Conservation (phyloP, 1,284 basidiomycete species). For the Pascua guehoae region DNA sequence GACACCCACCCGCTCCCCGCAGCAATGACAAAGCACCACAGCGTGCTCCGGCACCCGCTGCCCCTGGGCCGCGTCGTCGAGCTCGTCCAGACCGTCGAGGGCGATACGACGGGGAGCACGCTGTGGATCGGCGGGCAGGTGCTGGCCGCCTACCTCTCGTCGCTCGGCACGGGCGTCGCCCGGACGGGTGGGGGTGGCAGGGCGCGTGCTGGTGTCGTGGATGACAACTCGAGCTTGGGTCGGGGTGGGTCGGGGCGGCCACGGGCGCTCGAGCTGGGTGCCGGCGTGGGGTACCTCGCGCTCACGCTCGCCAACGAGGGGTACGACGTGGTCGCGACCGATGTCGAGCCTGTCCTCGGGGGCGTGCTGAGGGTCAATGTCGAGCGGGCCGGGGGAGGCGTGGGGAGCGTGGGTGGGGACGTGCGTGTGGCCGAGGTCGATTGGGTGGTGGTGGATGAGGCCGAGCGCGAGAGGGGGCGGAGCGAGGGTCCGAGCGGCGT, state of each 20-base stretch:
- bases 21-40: constrained; percentile 61
- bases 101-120: constrained; percentile 69
- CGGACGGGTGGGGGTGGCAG: constrained; percentile 1
- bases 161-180: constrained; percentile 13
- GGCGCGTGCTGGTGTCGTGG: too few relatives aligned
- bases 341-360: constrained; percentile 65
- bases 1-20: constrained; percentile 22
- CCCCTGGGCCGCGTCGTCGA: constrained; percentile 38
- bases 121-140: constrained; percentile 81
- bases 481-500: background rate
- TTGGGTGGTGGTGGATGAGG: constrained; percentile 42
- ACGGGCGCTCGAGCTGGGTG: constrained; percentile 70
- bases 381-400: constrained; percentile 50
- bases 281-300: constrained; percentile 73
- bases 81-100: constrained; percentile 44
- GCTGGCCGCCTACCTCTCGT: constrained; percentile 62
- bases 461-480: background rate
- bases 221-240: too few relatives aligned
- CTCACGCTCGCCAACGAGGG: constrained; percentile 67
- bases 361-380: constrained; percentile 68
- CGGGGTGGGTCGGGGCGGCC: constrained; percentile 3
- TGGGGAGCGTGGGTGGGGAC: constrained; percentile 42
- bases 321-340: constrained; percentile 75
- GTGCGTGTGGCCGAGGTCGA: constrained; percentile 59
- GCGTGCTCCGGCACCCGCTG: constrained; percentile 57